A percentile compares a stretch with the other conserved stretches of the same genome.
These are phyloP conservation scores for Eimeria tenella DNA, from an alignment of 169 alveolate genomes.

Conservation along the genomic window DNA sequence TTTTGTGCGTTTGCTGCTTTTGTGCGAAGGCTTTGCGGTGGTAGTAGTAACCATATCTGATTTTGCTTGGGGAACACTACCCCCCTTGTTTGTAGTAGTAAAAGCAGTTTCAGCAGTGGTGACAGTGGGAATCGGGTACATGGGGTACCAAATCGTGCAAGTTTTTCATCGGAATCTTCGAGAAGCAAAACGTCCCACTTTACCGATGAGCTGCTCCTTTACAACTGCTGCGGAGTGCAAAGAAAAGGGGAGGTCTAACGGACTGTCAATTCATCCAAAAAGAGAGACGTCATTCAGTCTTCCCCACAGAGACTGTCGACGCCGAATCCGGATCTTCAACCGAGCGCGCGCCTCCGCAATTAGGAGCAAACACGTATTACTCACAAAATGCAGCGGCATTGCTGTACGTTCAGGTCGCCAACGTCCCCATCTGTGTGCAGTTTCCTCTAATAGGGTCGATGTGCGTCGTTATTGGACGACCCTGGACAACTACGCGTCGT, in stretches of 20 bases:
- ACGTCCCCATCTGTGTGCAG: not conserved
- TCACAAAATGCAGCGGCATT: not conserved
- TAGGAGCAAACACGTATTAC: not conserved
- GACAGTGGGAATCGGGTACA: not conserved
- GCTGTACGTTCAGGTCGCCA: not conserved
- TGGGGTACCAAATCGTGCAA: constrained; percentile 57
- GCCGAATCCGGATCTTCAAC: not conserved
- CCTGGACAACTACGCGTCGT: constrained; percentile 25
- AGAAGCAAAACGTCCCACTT: constrained; percentile 34
- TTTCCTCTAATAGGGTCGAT: not conserved
- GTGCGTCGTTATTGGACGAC: constrained; percentile 65
- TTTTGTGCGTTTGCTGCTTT: not conserved
- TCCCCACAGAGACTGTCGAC: too few species aligned
- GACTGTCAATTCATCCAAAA: not conserved
- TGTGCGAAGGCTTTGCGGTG: constrained; percentile 34
- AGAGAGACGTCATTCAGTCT: not conserved
- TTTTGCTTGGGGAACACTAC: constrained; percentile 16
- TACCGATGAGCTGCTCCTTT: not conserved
- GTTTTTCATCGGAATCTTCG: constrained; percentile 33
- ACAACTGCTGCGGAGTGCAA: not conserved
- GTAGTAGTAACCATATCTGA: constrained; percentile 27
- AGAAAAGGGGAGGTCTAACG: not conserved
- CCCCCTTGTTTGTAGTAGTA: constrained; percentile 17
- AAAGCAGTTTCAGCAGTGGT: not conserved
- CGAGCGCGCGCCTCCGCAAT: not conserved